Evolutionary conservation across 2,329 filamentous ascomycete genomes (phyloP).

Genomic region (Hymenoscyphus albidus): DNA sequence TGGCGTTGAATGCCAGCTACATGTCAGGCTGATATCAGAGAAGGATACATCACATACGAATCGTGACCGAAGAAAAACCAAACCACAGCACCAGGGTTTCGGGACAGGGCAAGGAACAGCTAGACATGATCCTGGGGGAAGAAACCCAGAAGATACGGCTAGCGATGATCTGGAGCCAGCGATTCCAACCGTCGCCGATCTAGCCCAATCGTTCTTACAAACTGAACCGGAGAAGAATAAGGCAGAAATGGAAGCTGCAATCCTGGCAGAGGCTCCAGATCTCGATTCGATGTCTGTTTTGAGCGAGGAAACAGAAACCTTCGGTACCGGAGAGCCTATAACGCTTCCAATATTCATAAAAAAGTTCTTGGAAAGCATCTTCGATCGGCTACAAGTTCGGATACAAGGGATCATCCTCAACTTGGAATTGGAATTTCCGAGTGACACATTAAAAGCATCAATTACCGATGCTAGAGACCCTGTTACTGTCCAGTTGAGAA

Average conservation of each 20-base stretch:
- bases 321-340: constrained; percentile 68
- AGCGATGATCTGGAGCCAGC: constrained; percentile 33
- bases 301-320: constrained; percentile 58
- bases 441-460: constrained; percentile 40
- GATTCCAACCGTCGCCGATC: constrained; percentile 66
- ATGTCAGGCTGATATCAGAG: constrained; percentile 41
- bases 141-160: constrained; percentile 14
- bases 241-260: constrained; percentile 63
- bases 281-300: constrained; percentile 56
- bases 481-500: constrained; percentile 60
- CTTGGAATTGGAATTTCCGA: constrained; percentile 57
- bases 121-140: constrained; percentile 10
- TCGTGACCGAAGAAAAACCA: constrained; percentile 33
- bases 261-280: constrained; percentile 60
- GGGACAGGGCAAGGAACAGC: not conserved
- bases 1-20: constrained; percentile 69
- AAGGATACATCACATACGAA: constrained; percentile 32
- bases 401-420: constrained; percentile 64
- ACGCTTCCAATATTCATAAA: constrained; percentile 68
- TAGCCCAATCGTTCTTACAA: constrained; percentile 75
- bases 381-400: constrained; percentile 65
- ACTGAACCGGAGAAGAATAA: constrained; percentile 64
- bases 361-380: constrained; percentile 68
- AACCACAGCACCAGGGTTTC: constrained; percentile 22
- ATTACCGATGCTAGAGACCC: constrained; percentile 45